Base-by-base conservation (phyloP, 306 rosid species). In the Astragalus glycyphyllos region DNA sequence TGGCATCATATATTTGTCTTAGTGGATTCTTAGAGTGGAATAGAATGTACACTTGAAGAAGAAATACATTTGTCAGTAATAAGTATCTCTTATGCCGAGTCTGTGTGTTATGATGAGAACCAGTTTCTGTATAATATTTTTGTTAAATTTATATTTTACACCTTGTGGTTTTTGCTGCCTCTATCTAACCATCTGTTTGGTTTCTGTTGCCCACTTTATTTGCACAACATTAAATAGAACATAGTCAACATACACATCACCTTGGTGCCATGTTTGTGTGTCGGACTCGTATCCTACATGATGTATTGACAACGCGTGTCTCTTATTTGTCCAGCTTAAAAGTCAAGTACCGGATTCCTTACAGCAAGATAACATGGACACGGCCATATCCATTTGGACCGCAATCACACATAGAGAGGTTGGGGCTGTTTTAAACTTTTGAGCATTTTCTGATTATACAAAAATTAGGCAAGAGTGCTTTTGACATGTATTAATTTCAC, bases 1-100 rank as follows among this genome's bases (percentile, higher is more conserved):
- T 26, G 31, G 31, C 16, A 12, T 51, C 60, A 23, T 50, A 69
- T 55, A n/a, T 15, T 26, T 31, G 51, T 47, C 35, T 32, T 15
- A 26, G 35, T 38, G 35, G n/a, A 49, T 34, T 31, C 51, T 55
- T 29, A 67, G 58, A 67, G 73, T 69, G 40, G 48, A 67, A 68
- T 23, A 11, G 47, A 60, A 12, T 51, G 58, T 42, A 16, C 75
- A 69, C 45, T 66, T 11, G 55, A 50, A 32, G 71, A 68, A 41
- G 48, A 51, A 68, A 48, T 58, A 7, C 44, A 46, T 17, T 50
- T 41, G 41, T 12, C 47, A 37, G 15, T n/a, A n/a, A n/a, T n/a
- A n/a, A n/a, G n/a, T 56, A 45, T 55, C 48, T 54, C 40, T 75
- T 74, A 5, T 29, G 63, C 17, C 15, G 23, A 8, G 32, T 45